Percentiles rank a stretch among this genome's conserved stretches.
Conservation (phyloP, 768 basidiomycete genomes). For the Hericium alpestre region DNA sequence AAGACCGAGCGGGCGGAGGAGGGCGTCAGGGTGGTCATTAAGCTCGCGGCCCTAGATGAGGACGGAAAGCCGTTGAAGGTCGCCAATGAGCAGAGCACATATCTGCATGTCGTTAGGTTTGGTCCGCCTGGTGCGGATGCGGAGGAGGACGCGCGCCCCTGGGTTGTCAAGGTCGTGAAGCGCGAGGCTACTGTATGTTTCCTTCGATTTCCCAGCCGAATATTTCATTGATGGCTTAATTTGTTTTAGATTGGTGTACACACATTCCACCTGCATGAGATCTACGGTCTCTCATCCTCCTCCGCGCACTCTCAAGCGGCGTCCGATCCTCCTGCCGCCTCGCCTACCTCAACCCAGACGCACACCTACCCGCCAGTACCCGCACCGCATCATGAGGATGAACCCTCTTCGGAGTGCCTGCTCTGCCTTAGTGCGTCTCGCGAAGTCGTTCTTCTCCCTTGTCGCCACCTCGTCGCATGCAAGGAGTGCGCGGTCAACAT, state of each 20-base stretch:
- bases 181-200: conserved; percentile 69
- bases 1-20: conserved; percentile 36
- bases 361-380: conserved; percentile 39
- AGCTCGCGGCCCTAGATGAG: conserved; percentile 72
- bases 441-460: conserved; percentile 88
- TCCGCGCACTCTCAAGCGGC: conserved; percentile 18
- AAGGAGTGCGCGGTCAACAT: conserved; percentile 93
- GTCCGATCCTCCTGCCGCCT: conserved; percentile 22
- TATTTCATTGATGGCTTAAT: neutral
- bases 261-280: conserved; percentile 92
- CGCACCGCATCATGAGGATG: conserved; percentile 37
- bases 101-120: conserved; percentile 73
- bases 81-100: conserved; percentile 81
- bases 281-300: conserved; percentile 73
- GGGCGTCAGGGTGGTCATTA: conserved; percentile 71
- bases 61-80: conserved; percentile 56
- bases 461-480: conserved; percentile 90
- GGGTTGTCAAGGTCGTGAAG: conserved; percentile 89
- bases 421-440: conserved; percentile 81
- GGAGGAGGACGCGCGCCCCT: conserved; percentile 49
- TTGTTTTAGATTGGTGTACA: conserved; percentile 72
- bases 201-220: neutral
- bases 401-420: conserved; percentile 81
- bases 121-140: conserved; percentile 30
- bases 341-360: conserved; percentile 28